Base-by-base conservation (phyloP, 2,329 filamentous ascomycete species). In the Trichoderma brevicompactum region DNA sequence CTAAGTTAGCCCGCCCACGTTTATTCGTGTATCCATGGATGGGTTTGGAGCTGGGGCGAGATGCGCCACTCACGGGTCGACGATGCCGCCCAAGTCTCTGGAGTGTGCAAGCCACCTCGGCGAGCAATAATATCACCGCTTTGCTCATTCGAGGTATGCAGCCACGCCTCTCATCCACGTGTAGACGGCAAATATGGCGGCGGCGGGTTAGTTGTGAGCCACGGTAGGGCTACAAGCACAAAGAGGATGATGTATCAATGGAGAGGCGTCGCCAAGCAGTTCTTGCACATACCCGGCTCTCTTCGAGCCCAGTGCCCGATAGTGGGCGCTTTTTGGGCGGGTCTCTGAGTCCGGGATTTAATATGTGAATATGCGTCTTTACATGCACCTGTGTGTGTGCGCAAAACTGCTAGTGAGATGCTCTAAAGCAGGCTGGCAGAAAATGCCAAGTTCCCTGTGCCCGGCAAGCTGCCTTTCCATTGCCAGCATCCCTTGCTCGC, bases 21-120 rank as follows among this genome's bases (percentile, higher is more conserved):
- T 65, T 61, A 61, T 61, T 65, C 58, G 64, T 55, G 34, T 63
- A 40, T 59, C 56, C 55, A 60, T 60, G 54, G 63, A 52, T 59
- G 55, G 56, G 40, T 38, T 48, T 38, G 61, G 52, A 56, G 54
- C 55, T 61, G 64, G 64, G 64, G 64, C 43, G 44, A 61, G 56
- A 61, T 61, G 64, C 64, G 56, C 64, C 64, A 65, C 64, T 61
- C 64, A 65, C 64, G 64, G 64, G 56, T 65, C 64, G 56, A 65
- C 55, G 64, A 55, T 62, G 64, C 64, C 64, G 64, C 64, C 64
- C 64, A 55, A 41, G 56, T 41, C 17, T 28, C 23, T 55, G 56
- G 23, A 53, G 54, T 40, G 56, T 43, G 41, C 65, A 66, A 64
- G 59, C 65, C 59, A 64, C 46, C 59, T 66, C 52, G 58, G 36